Percentiles rank a stretch among this genome's conserved stretches.
phyloP scores from a whole-genome alignment of 306 rosid genomes.

The Myrica gale region DNA sequence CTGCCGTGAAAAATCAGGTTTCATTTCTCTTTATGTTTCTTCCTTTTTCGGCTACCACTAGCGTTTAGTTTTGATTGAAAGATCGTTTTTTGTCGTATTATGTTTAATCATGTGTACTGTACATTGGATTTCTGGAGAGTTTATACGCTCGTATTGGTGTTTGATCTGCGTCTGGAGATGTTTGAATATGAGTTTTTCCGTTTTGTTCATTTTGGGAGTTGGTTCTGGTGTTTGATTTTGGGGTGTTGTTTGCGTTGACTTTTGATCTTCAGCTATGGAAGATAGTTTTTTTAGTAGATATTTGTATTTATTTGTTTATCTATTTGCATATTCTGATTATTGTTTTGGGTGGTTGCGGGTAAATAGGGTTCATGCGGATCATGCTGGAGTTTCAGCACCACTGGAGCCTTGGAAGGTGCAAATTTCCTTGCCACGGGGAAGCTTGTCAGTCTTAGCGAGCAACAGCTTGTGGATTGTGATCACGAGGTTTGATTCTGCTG shows the following conservation, averaged over 20 bases:
- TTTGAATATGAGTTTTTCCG: not conserved
- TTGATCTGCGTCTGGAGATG: not conserved
- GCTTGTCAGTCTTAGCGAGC: conserved; percentile 94
- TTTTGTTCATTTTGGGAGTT: not conserved
- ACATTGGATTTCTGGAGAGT: too few species aligned
- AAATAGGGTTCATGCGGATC: conserved; percentile 94
- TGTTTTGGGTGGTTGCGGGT: conserved; percentile 4
- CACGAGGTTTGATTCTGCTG: conserved; percentile 58
- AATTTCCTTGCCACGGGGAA: conserved; percentile 74
- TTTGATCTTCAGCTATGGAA: too few species aligned
- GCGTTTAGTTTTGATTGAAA: not conserved
- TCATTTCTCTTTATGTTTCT: not conserved
- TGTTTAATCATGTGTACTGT: not conserved
- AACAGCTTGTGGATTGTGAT: conserved; percentile 96
- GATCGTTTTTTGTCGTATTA: not conserved
- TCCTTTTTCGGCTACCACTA: not conserved
- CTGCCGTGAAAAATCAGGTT: conserved; percentile 80
- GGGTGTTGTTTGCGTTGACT: not conserved
- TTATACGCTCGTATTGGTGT: not conserved
- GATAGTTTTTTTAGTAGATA: not conserved
- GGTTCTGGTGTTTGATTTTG: not conserved
- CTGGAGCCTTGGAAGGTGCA: conserved; percentile 98
- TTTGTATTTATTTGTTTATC: not conserved
- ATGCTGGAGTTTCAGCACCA: conserved; percentile 96
- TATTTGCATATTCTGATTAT: conserved; percentile 1